Percentiles rank a stretch among this genome's conserved stretches.
phyloP scores from a whole-genome alignment of 2,329 filamentous ascomycete species.

The Diplodia intermedia region DNA sequence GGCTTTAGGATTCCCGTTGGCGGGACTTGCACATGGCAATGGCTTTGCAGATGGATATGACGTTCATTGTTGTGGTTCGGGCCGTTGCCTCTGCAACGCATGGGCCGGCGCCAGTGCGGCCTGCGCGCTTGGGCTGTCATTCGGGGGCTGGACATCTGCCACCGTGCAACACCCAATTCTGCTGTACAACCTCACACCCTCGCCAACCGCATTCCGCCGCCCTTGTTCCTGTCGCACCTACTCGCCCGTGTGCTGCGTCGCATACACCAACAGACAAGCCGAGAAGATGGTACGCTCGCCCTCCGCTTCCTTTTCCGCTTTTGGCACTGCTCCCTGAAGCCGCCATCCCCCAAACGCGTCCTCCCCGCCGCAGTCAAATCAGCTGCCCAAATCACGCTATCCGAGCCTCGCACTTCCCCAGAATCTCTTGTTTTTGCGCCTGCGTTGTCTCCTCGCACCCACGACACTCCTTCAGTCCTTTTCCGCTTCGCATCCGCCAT shows the following conservation, averaged over 20 bases:
- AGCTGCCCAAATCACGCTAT: neutral
- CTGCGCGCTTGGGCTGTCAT: conserved; percentile 11
- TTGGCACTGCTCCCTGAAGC: conserved; percentile 12
- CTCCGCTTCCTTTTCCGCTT: conserved; percentile 17
- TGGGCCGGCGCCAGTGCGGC: conserved; percentile 7
- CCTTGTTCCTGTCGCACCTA: neutral
- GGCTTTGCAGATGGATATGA: neutral
- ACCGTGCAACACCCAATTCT: conserved; percentile 27
- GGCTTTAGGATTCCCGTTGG: neutral
- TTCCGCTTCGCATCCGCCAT: neutral
- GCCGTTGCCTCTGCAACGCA: conserved; percentile 23
- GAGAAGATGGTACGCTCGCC: conserved; percentile 22
- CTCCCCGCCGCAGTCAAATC: conserved; percentile 16
- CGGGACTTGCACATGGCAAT: conserved; percentile 6
- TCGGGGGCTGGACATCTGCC: conserved; percentile 14
- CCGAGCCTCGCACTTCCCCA: neutral
- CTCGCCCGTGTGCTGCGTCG: neutral
- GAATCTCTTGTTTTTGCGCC: neutral
- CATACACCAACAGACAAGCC: conserved; percentile 7
- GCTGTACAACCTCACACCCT: conserved; percentile 18
- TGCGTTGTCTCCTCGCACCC: too few species aligned
- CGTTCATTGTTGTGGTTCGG: conserved; percentile 10
- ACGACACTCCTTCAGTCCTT: conserved; percentile 2
- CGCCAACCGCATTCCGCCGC: conserved; percentile 11
- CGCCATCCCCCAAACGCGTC: conserved; percentile 30